phyloP scores from a whole-genome alignment of 139 green algal species.

The Tetraselmis striata region DNA sequence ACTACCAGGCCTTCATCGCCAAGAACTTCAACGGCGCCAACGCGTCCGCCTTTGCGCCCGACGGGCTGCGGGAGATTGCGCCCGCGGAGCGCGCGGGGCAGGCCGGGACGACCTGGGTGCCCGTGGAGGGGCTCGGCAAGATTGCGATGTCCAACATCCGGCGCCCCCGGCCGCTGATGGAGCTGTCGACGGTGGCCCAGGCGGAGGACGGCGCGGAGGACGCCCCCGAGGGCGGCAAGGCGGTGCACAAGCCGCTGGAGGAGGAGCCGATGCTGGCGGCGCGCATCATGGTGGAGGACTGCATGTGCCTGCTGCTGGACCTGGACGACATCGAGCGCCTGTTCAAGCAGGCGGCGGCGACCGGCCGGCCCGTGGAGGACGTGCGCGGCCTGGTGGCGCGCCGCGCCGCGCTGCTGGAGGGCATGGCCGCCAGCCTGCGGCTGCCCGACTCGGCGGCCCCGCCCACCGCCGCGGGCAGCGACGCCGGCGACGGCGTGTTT shows the following conservation, averaged over 20 bases:
- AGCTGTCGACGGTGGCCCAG: slow-evolving; percentile 39
- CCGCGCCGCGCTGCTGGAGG: slow-evolving; percentile 54
- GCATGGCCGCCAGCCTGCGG: slow-evolving; percentile 59
- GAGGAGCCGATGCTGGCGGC: slow-evolving; percentile 89
- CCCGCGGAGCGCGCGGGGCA: slow-evolving; percentile 36
- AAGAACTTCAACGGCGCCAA: slow-evolving; percentile 49
- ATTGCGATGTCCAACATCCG: slow-evolving; percentile 74
- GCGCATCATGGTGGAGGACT: slow-evolving; percentile 95
- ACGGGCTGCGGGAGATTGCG: slow-evolving; percentile 47
- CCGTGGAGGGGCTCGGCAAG: slow-evolving; percentile 71
- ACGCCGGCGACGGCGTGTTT: slow-evolving; percentile 64
- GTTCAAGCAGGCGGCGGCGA: slow-evolving; percentile 16
- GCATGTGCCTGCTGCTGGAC: slow-evolving; percentile 83
- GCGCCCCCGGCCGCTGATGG: slow-evolving; percentile 69
- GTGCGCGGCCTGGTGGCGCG: slow-evolving; percentile 6
- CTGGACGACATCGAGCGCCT: slow-evolving; percentile 86
- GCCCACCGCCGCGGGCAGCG: not conserved
- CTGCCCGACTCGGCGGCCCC: slow-evolving; percentile 37
- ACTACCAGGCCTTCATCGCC: slow-evolving; percentile 77
- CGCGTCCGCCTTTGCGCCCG: slow-evolving; percentile 44
- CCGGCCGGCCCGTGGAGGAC: not conserved
- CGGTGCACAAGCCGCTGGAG: slow-evolving; percentile 41
- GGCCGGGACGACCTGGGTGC: slow-evolving; percentile 46
- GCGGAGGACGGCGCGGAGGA: slow-evolving; percentile 8
- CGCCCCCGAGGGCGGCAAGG: slow-evolving; percentile 1